These are phyloP conservation scores for Mycena sanguinolenta DNA, from an alignment of 768 basidiomycete species.

Conservation along the genomic window DNA sequence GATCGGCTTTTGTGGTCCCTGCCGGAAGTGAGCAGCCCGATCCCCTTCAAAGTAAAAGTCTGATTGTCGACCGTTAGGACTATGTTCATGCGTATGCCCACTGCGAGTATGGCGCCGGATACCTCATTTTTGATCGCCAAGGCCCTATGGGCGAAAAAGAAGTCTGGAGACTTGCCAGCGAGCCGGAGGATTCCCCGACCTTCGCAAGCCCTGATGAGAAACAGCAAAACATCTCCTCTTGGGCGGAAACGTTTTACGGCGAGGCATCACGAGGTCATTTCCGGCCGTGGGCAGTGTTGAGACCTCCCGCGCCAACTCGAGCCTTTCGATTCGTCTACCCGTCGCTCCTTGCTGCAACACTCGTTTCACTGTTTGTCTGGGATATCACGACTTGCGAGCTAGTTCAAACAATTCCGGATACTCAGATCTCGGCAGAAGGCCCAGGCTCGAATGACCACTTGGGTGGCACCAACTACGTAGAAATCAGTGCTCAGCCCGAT, in stretches of 20 bases:
- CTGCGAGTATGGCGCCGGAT: constrained; percentile 81
- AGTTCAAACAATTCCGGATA: constrained; percentile 61
- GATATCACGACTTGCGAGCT: constrained; percentile 67
- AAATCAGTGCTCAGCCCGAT: constrained; percentile 59
- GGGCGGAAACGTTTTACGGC: constrained; percentile 25
- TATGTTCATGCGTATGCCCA: constrained; percentile 73
- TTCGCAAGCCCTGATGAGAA: constrained; percentile 50
- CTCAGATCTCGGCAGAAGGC: constrained; percentile 42
- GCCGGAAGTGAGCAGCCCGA: constrained; percentile 56
- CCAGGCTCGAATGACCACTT: constrained; percentile 37
- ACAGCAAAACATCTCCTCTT: constrained; percentile 37
- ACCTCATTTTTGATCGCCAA: constrained; percentile 74
- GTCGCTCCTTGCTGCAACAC: constrained; percentile 65
- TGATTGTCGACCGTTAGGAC: constrained; percentile 47
- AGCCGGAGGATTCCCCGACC: constrained; percentile 41
- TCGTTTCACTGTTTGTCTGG: constrained; percentile 67
- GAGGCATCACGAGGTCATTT: constrained; percentile 63
- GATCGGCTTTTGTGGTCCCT: constrained; percentile 74
- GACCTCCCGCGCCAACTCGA: constrained; percentile 55
- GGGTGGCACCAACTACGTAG: constrained; percentile 72
- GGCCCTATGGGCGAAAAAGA: constrained; percentile 66
- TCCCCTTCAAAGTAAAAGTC: not conserved
- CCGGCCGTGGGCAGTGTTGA: constrained; percentile 71
- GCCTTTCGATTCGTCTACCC: constrained; percentile 82
- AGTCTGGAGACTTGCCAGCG: constrained; percentile 72